phyloP scores from a whole-genome alignment of 441 rosid genomes.

The Flueggea neowawraea region DNA sequence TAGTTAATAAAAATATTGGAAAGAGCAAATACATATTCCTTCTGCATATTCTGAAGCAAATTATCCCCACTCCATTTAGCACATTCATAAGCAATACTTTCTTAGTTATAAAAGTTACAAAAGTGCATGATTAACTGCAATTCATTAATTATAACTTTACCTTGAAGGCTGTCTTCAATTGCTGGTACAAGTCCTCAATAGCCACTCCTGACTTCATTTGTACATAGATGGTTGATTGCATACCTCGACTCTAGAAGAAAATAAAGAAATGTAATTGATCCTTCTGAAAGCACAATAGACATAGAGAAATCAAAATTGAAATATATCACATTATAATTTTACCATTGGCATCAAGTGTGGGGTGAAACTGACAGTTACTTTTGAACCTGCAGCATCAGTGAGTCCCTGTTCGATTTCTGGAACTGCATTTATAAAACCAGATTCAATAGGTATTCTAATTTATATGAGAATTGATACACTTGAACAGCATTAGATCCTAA shows the following conservation, averaged over 20 bases:
- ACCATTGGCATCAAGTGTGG: constrained; percentile 99
- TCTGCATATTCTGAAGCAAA: neutral
- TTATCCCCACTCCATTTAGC: no score
- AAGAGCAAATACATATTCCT: no score
- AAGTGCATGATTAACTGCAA: no score
- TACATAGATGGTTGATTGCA: constrained; percentile 73
- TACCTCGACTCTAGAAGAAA: constrained; percentile 69
- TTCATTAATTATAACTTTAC: constrained; percentile 21
- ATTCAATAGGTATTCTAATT: constrained; percentile 2
- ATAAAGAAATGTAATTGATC: constrained; percentile 7
- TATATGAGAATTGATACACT: no score
- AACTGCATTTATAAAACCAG: constrained; percentile 45
- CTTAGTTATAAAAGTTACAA: no score
- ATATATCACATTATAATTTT: constrained; percentile 5
- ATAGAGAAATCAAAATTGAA: neutral
- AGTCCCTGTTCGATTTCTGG: constrained; percentile 99
- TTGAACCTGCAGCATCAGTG: constrained; percentile 63
- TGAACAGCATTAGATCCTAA: constrained; percentile 3
- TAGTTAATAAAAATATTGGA: no score
- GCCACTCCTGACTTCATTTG: constrained; percentile 57
- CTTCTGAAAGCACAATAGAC: constrained; percentile 7
- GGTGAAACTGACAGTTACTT: constrained; percentile 91
- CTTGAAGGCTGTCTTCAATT: constrained; percentile 44
- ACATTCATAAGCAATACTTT: no score
- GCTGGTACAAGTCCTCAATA: constrained; percentile 46